A percentile compares a stretch with the other conserved stretches of the same genome.
phyloP scores from a whole-genome alignment of 495 filamentous ascomycete genomes.

The Mytilinidion resinicola region DNA sequence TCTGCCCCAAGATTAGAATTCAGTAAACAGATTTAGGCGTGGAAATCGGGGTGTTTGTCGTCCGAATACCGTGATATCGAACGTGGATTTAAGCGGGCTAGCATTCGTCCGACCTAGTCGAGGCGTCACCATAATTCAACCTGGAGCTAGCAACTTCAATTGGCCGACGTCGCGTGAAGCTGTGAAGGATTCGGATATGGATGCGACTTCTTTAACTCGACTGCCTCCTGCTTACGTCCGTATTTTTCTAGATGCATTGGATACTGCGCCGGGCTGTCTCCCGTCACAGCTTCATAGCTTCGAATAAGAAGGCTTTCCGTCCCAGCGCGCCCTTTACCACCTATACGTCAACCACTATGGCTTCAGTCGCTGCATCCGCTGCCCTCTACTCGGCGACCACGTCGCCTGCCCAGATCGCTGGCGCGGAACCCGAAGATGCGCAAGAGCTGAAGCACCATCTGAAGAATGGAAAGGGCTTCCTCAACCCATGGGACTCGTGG shows the following conservation, averaged over 20 bases:
- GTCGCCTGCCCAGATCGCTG: conserved; percentile 40
- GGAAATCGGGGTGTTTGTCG: no score
- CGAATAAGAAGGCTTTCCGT: neutral
- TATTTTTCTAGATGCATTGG: neutral
- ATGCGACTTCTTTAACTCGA: no score
- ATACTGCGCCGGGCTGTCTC: neutral
- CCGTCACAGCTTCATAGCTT: neutral
- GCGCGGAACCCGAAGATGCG: conserved; percentile 49
- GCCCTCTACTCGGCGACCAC: conserved; percentile 51
- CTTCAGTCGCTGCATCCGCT: conserved; percentile 36
- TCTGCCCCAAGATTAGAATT: no score
- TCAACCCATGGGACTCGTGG: conserved; percentile 47
- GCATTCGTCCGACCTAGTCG: no score
- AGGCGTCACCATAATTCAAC: no score
- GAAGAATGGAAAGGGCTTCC: conserved; percentile 51
- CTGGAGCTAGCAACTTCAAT: no score
- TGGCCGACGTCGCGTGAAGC: no score
- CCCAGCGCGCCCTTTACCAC: neutral
- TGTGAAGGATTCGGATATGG: no score
- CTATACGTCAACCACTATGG: conserved; percentile 6
- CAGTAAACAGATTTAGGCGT: no score
- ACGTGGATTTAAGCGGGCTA: no score
- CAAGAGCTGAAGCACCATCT: conserved; percentile 52
- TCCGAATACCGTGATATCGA: no score
- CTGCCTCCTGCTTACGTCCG: no score